These are phyloP conservation scores for Candida glucosophila DNA, from an alignment of 1,139 yeast species.

Conservation along the genomic window DNA sequence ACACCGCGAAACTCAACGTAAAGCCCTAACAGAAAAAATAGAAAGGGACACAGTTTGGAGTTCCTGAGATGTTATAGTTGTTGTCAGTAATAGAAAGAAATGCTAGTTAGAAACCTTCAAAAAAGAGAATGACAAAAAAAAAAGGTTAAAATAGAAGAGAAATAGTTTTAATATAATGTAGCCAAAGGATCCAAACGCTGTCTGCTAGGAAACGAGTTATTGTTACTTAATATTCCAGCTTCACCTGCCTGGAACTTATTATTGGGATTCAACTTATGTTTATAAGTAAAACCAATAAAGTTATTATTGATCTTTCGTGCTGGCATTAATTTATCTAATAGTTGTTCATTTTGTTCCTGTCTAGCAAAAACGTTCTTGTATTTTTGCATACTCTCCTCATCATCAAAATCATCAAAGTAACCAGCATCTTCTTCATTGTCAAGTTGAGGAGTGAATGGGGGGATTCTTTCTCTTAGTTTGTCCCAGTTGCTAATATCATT, in stretches of 20 bases:
- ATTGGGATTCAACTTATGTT: constrained; percentile 69
- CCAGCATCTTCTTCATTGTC: constrained; percentile 98
- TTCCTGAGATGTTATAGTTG: constrained; percentile 3
- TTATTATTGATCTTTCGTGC: constrained; percentile 41
- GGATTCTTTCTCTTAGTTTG: constrained; percentile 55
- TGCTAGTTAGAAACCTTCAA: constrained; percentile 2
- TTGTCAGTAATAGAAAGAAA: no score
- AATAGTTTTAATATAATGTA: constrained; percentile 26
- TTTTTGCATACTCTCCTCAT: constrained; percentile 95
- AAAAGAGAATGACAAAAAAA: constrained; percentile 1
- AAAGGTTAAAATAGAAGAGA: constrained; percentile 2
- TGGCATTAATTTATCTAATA: constrained; percentile 53
- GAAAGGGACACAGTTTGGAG: constrained; percentile 53
- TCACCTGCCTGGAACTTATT: constrained; percentile 38
- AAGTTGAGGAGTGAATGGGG: constrained; percentile 95
- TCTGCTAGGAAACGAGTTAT: constrained; percentile 7
- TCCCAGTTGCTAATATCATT: constrained; percentile 70
- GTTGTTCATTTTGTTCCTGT: constrained; percentile 73
- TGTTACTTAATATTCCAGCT: constrained; percentile 33
- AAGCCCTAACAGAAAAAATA: constrained; percentile 39
- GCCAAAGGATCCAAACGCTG: constrained; percentile 33
- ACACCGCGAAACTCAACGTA: constrained; percentile 39
- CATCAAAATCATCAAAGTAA: constrained; percentile 94
- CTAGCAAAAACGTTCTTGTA: constrained; percentile 94
- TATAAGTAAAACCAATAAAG: constrained; percentile 93